phyloP scores from a whole-genome alignment of 495 filamentous ascomycete species.

The Sabuloglossum arenarium region DNA sequence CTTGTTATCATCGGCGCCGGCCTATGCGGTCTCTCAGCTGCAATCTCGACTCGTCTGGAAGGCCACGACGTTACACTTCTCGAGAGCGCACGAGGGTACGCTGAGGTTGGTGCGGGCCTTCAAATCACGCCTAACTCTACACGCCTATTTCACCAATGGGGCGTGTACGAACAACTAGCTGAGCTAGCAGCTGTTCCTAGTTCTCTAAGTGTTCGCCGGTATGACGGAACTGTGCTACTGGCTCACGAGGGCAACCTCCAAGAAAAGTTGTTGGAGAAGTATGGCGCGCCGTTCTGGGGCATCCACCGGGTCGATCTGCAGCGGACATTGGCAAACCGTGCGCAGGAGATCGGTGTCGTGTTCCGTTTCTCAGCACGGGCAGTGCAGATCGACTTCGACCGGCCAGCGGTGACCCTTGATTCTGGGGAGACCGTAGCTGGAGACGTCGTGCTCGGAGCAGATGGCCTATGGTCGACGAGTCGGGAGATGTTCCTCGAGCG shows the following conservation, averaged over 20 bases:
- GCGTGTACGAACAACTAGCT: slow-evolving; percentile 12
- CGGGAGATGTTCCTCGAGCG: background rate
- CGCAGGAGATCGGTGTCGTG: slow-evolving; percentile 10
- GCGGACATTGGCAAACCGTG: slow-evolving; percentile 9
- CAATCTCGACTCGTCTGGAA: background rate
- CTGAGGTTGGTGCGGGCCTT: slow-evolving; percentile 18
- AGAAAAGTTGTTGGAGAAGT: slow-evolving; percentile 8
- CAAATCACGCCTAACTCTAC: slow-evolving; percentile 18
- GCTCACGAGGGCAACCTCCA: slow-evolving; percentile 12
- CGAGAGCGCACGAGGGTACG: background rate
- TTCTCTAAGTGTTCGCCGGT: slow-evolving; percentile 10
- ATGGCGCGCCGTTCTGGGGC: slow-evolving; percentile 15
- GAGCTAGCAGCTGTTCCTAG: slow-evolving; percentile 10
- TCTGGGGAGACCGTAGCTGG: background rate
- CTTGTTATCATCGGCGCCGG: background rate
- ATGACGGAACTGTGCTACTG: slow-evolving; percentile 13
- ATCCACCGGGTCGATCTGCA: slow-evolving; percentile 18
- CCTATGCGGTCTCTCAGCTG: background rate
- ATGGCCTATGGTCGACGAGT: slow-evolving; percentile 19
- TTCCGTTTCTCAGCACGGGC: background rate
- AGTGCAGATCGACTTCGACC: background rate
- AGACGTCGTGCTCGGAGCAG: slow-evolving; percentile 19
- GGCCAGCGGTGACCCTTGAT: background rate
- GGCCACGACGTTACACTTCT: background rate
- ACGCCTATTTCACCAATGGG: slow-evolving; percentile 15